These are phyloP conservation scores for Geoglossum cookeanum DNA, from an alignment of 2,329 filamentous ascomycete species.

Conservation along the genomic window DNA sequence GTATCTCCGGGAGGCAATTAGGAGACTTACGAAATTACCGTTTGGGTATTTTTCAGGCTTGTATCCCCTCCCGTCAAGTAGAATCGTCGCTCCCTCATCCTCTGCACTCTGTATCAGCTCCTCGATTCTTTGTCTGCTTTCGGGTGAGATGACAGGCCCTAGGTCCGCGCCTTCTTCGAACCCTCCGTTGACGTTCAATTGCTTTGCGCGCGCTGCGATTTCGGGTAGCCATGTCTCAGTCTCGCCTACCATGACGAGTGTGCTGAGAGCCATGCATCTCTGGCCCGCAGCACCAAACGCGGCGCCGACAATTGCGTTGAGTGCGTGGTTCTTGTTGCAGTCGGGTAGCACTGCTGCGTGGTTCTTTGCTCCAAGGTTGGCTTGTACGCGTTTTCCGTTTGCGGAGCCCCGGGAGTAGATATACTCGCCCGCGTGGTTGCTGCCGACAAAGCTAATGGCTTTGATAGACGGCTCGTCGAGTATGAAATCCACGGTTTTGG, in stretches of 20 bases:
- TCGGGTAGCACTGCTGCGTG: conserved; percentile 69
- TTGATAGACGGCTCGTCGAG: conserved; percentile 72
- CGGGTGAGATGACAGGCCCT: conserved; percentile 62
- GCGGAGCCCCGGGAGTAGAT: conserved; percentile 62
- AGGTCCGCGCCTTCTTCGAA: conserved; percentile 67
- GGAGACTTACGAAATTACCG: conserved; percentile 50
- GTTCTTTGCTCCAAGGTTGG: conserved; percentile 78
- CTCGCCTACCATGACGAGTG: conserved; percentile 66
- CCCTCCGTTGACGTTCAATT: conserved; percentile 56
- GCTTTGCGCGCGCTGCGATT: conserved; percentile 55
- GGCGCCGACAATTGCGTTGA: conserved; percentile 68
- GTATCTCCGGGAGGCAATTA: background rate
- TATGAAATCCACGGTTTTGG: conserved; percentile 70
- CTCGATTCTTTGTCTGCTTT: conserved; percentile 65
- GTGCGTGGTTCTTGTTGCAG: conserved; percentile 76
- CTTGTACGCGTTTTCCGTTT: conserved; percentile 76
- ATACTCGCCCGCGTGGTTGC: conserved; percentile 78
- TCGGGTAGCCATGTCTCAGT: conserved; percentile 68
- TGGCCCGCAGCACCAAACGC: conserved; percentile 74
- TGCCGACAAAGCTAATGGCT: conserved; percentile 70
- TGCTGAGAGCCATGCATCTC: conserved; percentile 73
- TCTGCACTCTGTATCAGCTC: conserved; percentile 56
- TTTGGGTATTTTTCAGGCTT: conserved; percentile 62
- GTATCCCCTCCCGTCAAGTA: conserved; percentile 63
- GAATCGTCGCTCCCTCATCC: conserved; percentile 60